A percentile compares a stretch with the other conserved stretches of the same genome.
phyloP scores from a whole-genome alignment of 208 protist species.

The Strigomonas culicis region DNA sequence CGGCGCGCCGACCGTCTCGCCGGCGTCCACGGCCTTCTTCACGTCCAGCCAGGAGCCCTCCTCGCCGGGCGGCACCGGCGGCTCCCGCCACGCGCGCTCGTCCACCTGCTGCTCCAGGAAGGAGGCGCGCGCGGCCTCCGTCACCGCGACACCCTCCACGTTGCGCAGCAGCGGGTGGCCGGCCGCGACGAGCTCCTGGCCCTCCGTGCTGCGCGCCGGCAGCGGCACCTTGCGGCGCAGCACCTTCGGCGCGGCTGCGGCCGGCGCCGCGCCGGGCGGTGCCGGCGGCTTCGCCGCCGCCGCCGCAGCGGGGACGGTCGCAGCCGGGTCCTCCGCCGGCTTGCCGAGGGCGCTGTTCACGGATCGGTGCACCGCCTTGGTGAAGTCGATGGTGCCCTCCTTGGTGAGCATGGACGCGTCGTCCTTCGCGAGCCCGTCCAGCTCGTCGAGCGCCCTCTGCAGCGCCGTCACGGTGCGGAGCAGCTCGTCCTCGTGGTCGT shows the following conservation, averaged over 20 bases:
- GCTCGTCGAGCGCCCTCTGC: conserved; percentile 63
- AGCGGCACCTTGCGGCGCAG: conserved; percentile 69
- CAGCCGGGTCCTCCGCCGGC: conserved; percentile 3
- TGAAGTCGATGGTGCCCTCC: conserved; percentile 84
- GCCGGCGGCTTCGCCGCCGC: background rate
- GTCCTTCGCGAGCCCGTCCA: conserved; percentile 67
- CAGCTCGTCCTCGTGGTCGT: conserved; percentile 89
- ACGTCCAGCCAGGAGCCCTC: conserved; percentile 86
- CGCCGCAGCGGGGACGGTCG: background rate
- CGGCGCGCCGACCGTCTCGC: conserved; percentile 58
- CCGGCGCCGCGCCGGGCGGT: background rate
- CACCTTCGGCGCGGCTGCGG: conserved; percentile 49
- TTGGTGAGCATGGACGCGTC: conserved; percentile 41
- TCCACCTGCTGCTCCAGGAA: conserved; percentile 84
- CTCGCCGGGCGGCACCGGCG: conserved; percentile 79
- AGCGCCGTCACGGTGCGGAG: conserved; percentile 68
- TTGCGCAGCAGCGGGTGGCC: conserved; percentile 65
- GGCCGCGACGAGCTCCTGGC: conserved; percentile 69
- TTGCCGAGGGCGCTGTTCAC: conserved; percentile 3
- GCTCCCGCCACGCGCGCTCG: conserved; percentile 86
- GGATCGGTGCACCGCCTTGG: conserved; percentile 27
- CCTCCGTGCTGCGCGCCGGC: conserved; percentile 41
- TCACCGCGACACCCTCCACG: conserved; percentile 51
- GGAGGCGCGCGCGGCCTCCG: conserved; percentile 58
- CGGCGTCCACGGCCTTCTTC: conserved; percentile 65